Evolutionary conservation across 495 filamentous ascomycete species (phyloP).

Genomic region (Annulohypoxylon nitens): DNA sequence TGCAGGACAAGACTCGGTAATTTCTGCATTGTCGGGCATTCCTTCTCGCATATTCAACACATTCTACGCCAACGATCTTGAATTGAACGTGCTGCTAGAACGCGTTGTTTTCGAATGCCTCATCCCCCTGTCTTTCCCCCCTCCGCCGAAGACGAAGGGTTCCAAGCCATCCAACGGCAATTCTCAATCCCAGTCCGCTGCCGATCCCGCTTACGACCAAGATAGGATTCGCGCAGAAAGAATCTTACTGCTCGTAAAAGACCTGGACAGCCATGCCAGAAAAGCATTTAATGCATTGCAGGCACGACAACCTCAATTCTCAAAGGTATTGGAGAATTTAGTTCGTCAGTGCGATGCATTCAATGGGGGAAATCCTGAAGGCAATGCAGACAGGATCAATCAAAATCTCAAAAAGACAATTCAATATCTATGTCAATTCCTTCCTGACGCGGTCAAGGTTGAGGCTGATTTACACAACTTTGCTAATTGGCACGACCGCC

Average conservation of each 20-base stretch:
- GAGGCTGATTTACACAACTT: constrained; percentile 86
- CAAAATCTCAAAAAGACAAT: constrained; percentile 74
- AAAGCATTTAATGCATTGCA: constrained; percentile 92
- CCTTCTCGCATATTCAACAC: constrained; percentile 89
- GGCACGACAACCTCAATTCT: constrained; percentile 75
- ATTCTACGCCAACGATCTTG: constrained; percentile 89
- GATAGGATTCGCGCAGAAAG: constrained; percentile 90
- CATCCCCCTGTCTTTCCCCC: constrained; percentile 86
- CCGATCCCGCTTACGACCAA: constrained; percentile 68
- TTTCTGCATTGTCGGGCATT: constrained; percentile 77
- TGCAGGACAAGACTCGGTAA: constrained; percentile 81
- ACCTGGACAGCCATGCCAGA: constrained; percentile 81
- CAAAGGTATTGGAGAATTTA: constrained; percentile 76
- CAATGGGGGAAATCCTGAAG: constrained; percentile 87
- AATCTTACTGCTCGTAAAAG: constrained; percentile 81
- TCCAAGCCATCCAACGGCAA: constrained; percentile 69
- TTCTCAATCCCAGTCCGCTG: constrained; percentile 66
- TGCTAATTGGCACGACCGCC: constrained; percentile 89
- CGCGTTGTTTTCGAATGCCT: constrained; percentile 88
- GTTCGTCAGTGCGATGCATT: constrained; percentile 85
- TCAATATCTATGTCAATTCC: constrained; percentile 75
- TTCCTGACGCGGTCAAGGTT: constrained; percentile 78
- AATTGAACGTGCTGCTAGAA: constrained; percentile 86
- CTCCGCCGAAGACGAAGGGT: constrained; percentile 75
- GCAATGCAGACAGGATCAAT: constrained; percentile 76